Percentiles rank a stretch among this genome's conserved stretches.
phyloP scores from a whole-genome alignment of 1,139 yeast species.

The Kurtzmaniella natalensis region DNA sequence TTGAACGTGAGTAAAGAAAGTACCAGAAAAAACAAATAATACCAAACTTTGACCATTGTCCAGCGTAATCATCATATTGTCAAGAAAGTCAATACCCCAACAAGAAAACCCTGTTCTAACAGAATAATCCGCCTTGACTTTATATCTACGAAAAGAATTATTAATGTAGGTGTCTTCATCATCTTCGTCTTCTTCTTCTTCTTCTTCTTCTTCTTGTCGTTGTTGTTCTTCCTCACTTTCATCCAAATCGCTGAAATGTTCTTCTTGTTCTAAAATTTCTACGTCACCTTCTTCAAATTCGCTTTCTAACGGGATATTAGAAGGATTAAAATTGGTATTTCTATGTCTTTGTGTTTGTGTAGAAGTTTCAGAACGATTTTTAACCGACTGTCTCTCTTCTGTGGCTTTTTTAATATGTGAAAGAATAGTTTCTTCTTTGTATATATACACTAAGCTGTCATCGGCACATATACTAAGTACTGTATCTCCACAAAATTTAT shows the following conservation, averaged over 20 bases:
- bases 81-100: constrained; percentile 59
- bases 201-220: constrained; percentile 3
- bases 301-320: too few relatives aligned
- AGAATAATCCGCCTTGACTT: constrained; percentile 30
- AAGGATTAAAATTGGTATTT: too few relatives aligned
- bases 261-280: too few relatives aligned
- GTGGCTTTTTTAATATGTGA: constrained; percentile 11
- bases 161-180: constrained; percentile 1
- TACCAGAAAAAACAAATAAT: constrained; percentile 32
- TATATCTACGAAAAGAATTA: constrained; percentile 15
- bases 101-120: constrained; percentile 45
- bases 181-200: constrained; percentile 2
- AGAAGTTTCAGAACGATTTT: background rate
- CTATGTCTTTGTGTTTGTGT: too few relatives aligned
- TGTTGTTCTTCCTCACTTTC: constrained; percentile 4
- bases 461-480: constrained; percentile 50
- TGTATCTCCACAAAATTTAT: constrained; percentile 25
- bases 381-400: background rate
- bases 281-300: too few relatives aligned
- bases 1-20: constrained; percentile 27
- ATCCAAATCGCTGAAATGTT: constrained; percentile 1
- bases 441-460: constrained; percentile 51
- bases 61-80: constrained; percentile 44
- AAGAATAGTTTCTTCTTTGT: constrained; percentile 29
- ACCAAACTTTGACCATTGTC: constrained; percentile 54